Evolutionary conservation across 345 rosid species (phyloP).

Genomic region (Eucalyptus tenuipes): DNA sequence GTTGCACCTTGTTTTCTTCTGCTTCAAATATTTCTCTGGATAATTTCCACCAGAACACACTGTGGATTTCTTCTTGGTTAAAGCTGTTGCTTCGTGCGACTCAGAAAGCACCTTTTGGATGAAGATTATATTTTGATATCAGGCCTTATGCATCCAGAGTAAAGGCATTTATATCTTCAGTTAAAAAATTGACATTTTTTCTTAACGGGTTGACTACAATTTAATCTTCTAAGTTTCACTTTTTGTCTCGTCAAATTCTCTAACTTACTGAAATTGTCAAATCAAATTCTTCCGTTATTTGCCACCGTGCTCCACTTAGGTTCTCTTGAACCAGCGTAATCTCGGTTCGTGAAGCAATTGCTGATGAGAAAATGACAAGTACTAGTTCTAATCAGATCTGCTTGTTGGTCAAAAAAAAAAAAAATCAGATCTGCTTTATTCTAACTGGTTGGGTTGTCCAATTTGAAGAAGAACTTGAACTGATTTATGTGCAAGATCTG

Average conservation of each 20-base stretch:
- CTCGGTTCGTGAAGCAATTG: not conserved
- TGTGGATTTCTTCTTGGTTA: not conserved
- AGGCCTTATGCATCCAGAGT: not conserved
- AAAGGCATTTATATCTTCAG: not conserved
- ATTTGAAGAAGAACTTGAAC: not conserved
- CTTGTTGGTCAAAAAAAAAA: too few species aligned
- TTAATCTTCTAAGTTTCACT: not conserved
- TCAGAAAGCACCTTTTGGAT: not conserved
- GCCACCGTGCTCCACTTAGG: not conserved
- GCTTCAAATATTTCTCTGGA: fast-evolving
- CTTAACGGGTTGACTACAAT: not conserved
- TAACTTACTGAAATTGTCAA: too few species aligned
- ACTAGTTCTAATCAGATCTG: not conserved
- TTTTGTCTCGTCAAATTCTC: not conserved
- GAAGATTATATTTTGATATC: not conserved
- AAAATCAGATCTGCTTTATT: not conserved
- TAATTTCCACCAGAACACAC: not conserved
- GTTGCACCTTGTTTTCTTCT: not conserved
- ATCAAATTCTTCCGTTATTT: not conserved
- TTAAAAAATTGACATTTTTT: fast-evolving
- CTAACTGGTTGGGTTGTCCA: not conserved
- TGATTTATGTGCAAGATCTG: not conserved
- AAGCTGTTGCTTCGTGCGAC: not conserved
- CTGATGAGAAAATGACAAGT: not conserved
- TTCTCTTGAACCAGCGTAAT: not conserved